These are phyloP conservation scores for Phytophthora pseudosyringae DNA, from an alignment of 352 stramenopile genomes.

Conservation along the genomic window DNA sequence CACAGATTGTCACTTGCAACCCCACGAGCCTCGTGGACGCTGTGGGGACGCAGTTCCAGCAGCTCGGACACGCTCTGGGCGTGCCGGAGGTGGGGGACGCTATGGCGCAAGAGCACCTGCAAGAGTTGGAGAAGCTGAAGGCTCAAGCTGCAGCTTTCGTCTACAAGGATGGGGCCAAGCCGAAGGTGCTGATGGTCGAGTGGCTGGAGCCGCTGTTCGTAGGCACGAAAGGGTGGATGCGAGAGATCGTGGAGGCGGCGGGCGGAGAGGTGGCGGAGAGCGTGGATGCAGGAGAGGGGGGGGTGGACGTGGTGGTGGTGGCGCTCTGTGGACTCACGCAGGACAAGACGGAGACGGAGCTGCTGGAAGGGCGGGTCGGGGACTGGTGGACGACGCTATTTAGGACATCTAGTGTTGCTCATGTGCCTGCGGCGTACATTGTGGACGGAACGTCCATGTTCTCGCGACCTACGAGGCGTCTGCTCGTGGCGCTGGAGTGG, in stretches of 20 bases:
- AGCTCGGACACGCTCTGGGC: conserved; percentile 54
- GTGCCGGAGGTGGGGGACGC: conserved; percentile 45
- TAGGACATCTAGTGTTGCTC: background rate
- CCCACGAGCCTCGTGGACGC: conserved; percentile 52
- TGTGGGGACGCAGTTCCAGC: conserved; percentile 56
- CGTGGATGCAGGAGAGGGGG: conserved; percentile 12
- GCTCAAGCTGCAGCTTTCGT: conserved; percentile 24
- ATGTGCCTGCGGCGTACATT: conserved; percentile 44
- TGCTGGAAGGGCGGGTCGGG: conserved; percentile 44
- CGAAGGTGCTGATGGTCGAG: conserved; percentile 65
- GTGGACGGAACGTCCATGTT: conserved; percentile 83
- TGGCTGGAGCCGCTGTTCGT: conserved; percentile 80
- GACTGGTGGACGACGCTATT: conserved; percentile 48
- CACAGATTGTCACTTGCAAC: conserved; percentile 56
- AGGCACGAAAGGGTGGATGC: conserved; percentile 69
- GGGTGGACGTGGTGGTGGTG: conserved; percentile 61
- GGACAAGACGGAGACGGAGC: conserved; percentile 49
- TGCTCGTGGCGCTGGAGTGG: conserved; percentile 67
- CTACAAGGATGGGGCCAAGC: conserved; percentile 10
- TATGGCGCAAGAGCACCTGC: conserved; percentile 42
- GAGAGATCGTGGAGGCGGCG: conserved; percentile 64
- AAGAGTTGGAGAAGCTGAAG: conserved; percentile 36
- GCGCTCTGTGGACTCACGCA: conserved; percentile 65
- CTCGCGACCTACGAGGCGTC: conserved; percentile 61
- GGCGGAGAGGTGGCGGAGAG: conserved; percentile 47